These are phyloP conservation scores for Echinosophora koreensis DNA, from an alignment of 306 rosid genomes.

Conservation along the genomic window DNA sequence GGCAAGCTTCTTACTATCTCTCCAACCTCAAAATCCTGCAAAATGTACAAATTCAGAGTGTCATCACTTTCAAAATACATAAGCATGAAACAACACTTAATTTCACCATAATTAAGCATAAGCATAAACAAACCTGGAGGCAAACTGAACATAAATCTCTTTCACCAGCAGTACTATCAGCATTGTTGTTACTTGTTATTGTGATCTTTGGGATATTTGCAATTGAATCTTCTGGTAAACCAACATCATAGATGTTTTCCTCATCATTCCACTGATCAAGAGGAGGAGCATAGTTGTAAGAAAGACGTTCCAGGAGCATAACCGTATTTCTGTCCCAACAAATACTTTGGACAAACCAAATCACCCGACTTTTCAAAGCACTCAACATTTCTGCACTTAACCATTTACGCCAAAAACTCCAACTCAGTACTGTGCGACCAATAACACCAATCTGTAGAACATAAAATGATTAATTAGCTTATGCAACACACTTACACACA, in stretches of 20 bases:
- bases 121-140: conserved; percentile 72
- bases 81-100: not conserved
- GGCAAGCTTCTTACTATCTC: conserved; percentile 89
- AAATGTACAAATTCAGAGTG: conserved; percentile 30
- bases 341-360: too few species aligned
- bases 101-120: not conserved
- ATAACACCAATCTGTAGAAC: too few species aligned
- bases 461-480: too few species aligned
- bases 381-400: too few species aligned
- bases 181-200: conserved; percentile 64
- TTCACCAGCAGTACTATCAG: conserved; percentile 73
- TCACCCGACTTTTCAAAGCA: too few species aligned
- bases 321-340: too few species aligned
- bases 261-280: too few species aligned
- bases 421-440: too few species aligned
- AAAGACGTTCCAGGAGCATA: too few species aligned
- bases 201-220: conserved; percentile 83
- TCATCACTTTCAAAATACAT: conserved; percentile 33
- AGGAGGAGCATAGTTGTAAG: too few species aligned
- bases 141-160: conserved; percentile 88
- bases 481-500: too few species aligned
- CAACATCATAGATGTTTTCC: conserved; percentile 75
- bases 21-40: conserved; percentile 85
- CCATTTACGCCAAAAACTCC: too few species aligned
- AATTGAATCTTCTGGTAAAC: conserved; percentile 77